Conservation (phyloP, 208 protist genomes). For the Naegleria lovaniensis region DNA sequence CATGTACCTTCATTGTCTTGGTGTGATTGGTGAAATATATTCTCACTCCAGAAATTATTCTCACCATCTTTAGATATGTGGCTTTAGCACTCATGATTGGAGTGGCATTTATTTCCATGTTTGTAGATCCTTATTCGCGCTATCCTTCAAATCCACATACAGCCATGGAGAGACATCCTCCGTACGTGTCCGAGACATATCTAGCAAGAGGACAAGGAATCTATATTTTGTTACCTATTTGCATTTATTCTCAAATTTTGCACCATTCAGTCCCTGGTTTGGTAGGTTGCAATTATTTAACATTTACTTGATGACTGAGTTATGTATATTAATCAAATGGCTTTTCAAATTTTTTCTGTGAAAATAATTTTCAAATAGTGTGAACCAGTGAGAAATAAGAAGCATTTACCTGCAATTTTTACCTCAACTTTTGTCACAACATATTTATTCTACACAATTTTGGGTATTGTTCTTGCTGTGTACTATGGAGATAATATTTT, state of each 20-base stretch:
- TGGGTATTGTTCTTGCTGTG: slow-evolving; percentile 12
- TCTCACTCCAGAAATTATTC: not conserved
- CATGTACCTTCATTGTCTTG: no score
- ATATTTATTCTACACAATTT: not conserved
- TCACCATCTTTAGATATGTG: slow-evolving; percentile 29
- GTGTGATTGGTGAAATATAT: not conserved
- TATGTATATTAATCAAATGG: no score
- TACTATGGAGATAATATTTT: slow-evolving; percentile 28
- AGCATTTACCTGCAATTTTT: not conserved
- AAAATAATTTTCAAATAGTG: not conserved
- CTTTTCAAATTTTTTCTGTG: no score
- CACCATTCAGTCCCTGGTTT: slow-evolving; percentile 28
- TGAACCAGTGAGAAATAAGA: slow-evolving; percentile 29
- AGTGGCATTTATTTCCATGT: not conserved
- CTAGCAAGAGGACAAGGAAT: not conserved
- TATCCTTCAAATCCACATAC: slow-evolving; percentile 1
- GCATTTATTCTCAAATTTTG: slow-evolving; percentile 28
- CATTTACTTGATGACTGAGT: no score
- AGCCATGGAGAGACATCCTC: slow-evolving; percentile 7
- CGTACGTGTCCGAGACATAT: not conserved
- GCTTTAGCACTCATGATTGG: slow-evolving; percentile 29
- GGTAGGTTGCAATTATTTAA: not conserved
- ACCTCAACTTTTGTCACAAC: slow-evolving; percentile 22
- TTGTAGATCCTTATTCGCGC: slow-evolving; percentile 8
- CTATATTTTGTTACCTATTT: slow-evolving; percentile 13